phyloP scores from a whole-genome alignment of 352 stramenopile genomes.

The Globisporangium viniferum region DNA sequence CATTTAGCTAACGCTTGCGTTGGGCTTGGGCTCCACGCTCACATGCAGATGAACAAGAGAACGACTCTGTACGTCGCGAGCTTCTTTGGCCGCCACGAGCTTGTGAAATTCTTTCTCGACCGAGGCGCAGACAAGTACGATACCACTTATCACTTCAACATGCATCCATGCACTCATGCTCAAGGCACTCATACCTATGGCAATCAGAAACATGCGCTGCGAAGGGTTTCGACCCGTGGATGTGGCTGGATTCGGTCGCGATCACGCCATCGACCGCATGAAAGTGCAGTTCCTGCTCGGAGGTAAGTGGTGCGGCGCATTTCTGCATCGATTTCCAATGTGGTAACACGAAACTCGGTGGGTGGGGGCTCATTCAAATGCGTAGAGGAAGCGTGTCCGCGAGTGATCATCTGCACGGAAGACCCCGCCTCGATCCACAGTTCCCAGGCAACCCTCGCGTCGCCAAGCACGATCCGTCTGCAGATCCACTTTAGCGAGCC shows the following conservation, averaged over 20 bases:
- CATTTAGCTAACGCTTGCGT: background rate
- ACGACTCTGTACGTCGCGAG: conserved; percentile 66
- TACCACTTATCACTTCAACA: background rate
- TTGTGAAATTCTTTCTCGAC: conserved; percentile 44
- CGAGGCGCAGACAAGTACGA: conserved; percentile 64
- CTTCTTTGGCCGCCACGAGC: conserved; percentile 53
- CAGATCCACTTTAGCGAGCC: conserved; percentile 73
- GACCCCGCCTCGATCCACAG: conserved; percentile 6
- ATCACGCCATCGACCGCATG: conserved; percentile 53
- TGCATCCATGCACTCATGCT: background rate
- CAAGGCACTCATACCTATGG: background rate
- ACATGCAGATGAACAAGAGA: conserved; percentile 28
- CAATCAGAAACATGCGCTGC: conserved; percentile 43
- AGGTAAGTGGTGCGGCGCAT: conserved; percentile 27
- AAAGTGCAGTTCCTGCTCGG: conserved; percentile 57
- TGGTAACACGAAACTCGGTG: background rate
- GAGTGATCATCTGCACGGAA: conserved; percentile 19
- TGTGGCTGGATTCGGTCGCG: conserved; percentile 42
- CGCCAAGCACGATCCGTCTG: conserved; percentile 18
- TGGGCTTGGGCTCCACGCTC: background rate
- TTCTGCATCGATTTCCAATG: background rate
- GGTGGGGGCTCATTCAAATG: background rate
- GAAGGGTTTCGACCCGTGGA: conserved; percentile 38
- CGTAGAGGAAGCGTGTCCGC: conserved; percentile 14
- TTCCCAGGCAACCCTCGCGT: conserved; percentile 6